Evolutionary conservation across 306 rosid genomes (phyloP).

Genomic region (Quercus robur): DNA sequence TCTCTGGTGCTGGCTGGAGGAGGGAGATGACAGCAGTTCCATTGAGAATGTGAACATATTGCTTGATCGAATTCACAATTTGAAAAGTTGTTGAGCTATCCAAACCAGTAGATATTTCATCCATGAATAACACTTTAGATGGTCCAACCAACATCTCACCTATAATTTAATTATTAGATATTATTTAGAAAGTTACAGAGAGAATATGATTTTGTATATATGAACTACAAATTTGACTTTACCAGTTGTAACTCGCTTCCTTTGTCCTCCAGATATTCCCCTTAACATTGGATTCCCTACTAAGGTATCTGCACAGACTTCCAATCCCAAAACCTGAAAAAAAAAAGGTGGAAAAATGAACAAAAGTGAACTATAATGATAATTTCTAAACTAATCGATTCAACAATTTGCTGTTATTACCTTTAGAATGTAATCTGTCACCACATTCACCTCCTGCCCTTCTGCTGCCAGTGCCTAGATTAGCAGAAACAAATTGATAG

Average conservation of each 20-base stretch:
- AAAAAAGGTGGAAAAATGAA: not conserved
- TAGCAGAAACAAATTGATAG: not conserved
- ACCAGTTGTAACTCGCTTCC: constrained; percentile 76
- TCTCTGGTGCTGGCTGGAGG: constrained; percentile 59
- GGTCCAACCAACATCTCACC: constrained; percentile 70
- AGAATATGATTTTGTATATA: no score
- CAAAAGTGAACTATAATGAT: not conserved
- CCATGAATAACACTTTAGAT: constrained; percentile 53
- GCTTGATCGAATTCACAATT: constrained; percentile 42
- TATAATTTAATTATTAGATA: not conserved
- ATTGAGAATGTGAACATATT: constrained; percentile 37
- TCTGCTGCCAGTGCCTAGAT: constrained; percentile 34
- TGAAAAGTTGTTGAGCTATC: constrained; percentile 64
- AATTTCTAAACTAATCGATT: not conserved
- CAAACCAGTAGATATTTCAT: constrained; percentile 57
- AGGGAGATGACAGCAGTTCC: constrained; percentile 50
- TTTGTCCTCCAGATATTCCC: constrained; percentile 90
- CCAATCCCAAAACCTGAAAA: constrained; percentile 73
- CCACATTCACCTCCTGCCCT: constrained; percentile 57
- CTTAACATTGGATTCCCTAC: constrained; percentile 80
- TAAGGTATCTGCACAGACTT: constrained; percentile 69
- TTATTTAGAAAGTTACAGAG: not conserved
- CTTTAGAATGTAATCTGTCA: constrained; percentile 72
- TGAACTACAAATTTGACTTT: not conserved
- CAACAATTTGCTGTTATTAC: constrained; percentile 22